Evolutionary conservation across 495 filamentous ascomycete species (phyloP).

Genomic region (Pyronema omphalodes): DNA sequence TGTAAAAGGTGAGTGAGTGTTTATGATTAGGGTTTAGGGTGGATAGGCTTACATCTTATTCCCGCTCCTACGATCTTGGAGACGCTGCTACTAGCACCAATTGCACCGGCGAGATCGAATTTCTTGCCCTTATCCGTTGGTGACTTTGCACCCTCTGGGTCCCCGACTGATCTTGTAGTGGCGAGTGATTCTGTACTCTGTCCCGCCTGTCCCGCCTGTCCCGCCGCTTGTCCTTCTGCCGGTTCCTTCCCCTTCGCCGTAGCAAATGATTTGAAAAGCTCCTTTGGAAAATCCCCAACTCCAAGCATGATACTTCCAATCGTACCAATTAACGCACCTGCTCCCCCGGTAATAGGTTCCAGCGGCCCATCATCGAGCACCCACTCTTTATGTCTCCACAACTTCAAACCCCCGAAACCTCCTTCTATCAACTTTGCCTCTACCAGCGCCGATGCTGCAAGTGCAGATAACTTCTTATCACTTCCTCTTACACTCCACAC

Average conservation of each 20-base stretch:
- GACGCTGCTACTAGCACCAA: slow-evolving; percentile 44
- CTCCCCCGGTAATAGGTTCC: slow-evolving; percentile 48
- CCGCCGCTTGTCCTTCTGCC: slow-evolving; percentile 6
- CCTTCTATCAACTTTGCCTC: slow-evolving; percentile 38
- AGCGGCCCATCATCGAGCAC: slow-evolving; percentile 58
- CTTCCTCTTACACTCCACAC: slow-evolving; percentile 45
- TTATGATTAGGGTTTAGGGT: slow-evolving; percentile 63
- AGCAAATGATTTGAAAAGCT: slow-evolving; percentile 39
- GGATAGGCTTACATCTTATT: slow-evolving; percentile 52
- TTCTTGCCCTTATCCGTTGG: not conserved
- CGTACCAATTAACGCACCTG: slow-evolving; percentile 37
- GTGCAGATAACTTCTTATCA: slow-evolving; percentile 38
- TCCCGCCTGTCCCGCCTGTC: slow-evolving; percentile 5
- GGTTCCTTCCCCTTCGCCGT: slow-evolving; percentile 16
- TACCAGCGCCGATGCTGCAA: slow-evolving; percentile 49
- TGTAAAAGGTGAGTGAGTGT: slow-evolving; percentile 44
- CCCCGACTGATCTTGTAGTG: not conserved
- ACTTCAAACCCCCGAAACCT: slow-evolving; percentile 44
- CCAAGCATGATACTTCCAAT: slow-evolving; percentile 54
- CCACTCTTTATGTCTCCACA: slow-evolving; percentile 52
- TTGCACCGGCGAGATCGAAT: slow-evolving; percentile 29
- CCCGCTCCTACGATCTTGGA: slow-evolving; percentile 48
- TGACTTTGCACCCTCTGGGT: not conserved
- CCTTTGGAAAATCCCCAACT: slow-evolving; percentile 60
- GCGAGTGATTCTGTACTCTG: not conserved